These are phyloP conservation scores for Syncephalastrum sp. DNA, from an alignment of 371 early-diverging fungal species.

Conservation along the genomic window DNA sequence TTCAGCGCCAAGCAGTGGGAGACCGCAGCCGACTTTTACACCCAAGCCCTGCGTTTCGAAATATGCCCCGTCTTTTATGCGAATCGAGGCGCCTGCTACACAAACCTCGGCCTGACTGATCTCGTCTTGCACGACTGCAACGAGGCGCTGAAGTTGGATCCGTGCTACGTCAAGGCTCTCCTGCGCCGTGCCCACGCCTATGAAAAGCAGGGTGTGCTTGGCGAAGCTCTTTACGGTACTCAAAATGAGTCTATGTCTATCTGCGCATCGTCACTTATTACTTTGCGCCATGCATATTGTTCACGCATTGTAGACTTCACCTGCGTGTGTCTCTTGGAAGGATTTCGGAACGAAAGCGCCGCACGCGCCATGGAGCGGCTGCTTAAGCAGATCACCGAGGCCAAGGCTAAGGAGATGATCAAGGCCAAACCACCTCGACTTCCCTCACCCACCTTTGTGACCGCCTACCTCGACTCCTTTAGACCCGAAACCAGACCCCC, in stretches of 20 bases:
- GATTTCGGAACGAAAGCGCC: slow-evolving; percentile 83
- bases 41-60: slow-evolving; percentile 81
- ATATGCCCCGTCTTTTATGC: slow-evolving; percentile 85
- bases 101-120: slow-evolving; percentile 67
- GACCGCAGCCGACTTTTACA: slow-evolving; percentile 85
- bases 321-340: slow-evolving; percentile 89
- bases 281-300: too few species aligned
- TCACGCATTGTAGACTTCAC: slow-evolving; percentile 69
- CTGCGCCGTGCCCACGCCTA: slow-evolving; percentile 83
- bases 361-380: slow-evolving; percentile 89
- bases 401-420: slow-evolving; percentile 77
- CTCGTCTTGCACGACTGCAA: slow-evolving; percentile 74
- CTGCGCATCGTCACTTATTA: too few species aligned
- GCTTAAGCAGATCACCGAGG: slow-evolving; percentile 79
- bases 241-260: too few species aligned
- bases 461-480: slow-evolving; percentile 88
- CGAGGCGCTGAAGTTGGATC: slow-evolving; percentile 71
- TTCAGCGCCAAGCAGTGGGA: slow-evolving; percentile 80
- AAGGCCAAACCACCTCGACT: slow-evolving; percentile 65
- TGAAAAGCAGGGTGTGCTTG: slow-evolving; percentile 64
- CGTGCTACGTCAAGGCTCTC: slow-evolving; percentile 80
- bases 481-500: slow-evolving; percentile 47
- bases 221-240: slow-evolving; percentile 79
- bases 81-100: slow-evolving; percentile 94
- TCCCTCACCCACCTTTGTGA: slow-evolving; percentile 89